Percentiles rank a stretch among this genome's conserved stretches.
Evolutionary conservation across 495 filamentous ascomycete genomes (phyloP).

Genomic region (Astrothelium subdiscretum): DNA sequence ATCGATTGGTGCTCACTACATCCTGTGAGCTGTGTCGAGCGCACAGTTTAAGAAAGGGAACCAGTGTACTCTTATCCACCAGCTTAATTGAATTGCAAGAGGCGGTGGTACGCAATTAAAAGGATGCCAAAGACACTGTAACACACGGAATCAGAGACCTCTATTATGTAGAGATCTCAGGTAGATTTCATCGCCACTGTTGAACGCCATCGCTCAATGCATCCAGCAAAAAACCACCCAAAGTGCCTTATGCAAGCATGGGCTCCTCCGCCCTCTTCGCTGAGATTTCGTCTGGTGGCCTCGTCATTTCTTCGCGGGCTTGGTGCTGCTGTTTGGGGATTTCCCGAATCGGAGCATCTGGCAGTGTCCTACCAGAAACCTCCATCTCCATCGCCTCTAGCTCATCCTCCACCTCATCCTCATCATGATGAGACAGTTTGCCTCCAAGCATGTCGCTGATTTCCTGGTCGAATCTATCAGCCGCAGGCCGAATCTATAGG

Average conservation of each 20-base stretch:
- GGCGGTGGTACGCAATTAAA: no score
- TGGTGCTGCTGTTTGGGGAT: conserved; percentile 24
- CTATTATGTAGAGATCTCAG: no score
- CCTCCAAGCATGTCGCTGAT: conserved; percentile 83
- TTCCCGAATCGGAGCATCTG: conserved; percentile 43
- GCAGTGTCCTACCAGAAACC: conserved; percentile 41
- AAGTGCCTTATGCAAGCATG: conserved; percentile 18
- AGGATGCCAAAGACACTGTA: no score
- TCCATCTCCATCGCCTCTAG: conserved; percentile 68
- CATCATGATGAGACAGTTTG: conserved; percentile 78
- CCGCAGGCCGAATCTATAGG: background rate
- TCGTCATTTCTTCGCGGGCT: conserved; percentile 19
- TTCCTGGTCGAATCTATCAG: conserved; percentile 43
- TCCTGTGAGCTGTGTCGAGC: no score
- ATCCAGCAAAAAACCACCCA: conserved; percentile 1
- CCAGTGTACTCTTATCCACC: no score
- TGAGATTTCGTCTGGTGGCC: conserved; percentile 13
- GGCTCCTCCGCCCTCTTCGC: conserved; percentile 15
- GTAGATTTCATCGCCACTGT: no score
- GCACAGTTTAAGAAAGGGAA: no score
- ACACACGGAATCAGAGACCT: no score
- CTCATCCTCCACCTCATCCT: conserved; percentile 96
- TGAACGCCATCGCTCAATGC: conserved; percentile 17
- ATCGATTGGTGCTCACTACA: no score
- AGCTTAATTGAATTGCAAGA: no score